Percentiles rank a stretch among this genome's conserved stretches.
These are phyloP conservation scores for Pichia sp. DNA, from an alignment of 1,139 yeast species.

Conservation along the genomic window DNA sequence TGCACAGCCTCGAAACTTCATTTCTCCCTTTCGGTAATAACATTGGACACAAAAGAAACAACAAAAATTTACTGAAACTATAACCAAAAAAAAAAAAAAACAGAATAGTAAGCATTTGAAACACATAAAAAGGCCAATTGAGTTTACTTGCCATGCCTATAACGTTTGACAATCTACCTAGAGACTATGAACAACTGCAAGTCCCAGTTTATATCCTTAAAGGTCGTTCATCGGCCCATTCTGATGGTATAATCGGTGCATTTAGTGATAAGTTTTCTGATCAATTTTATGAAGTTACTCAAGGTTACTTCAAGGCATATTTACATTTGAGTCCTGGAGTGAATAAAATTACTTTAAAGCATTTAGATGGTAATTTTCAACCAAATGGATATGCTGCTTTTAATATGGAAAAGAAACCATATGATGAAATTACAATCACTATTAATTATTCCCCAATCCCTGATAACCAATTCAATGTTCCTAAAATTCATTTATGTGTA, in stretches of 20 bases:
- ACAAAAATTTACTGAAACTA: no score
- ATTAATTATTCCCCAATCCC: conserved; percentile 54
- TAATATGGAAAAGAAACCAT: conserved; percentile 29
- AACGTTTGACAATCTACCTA: conserved; percentile 27
- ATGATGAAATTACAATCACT: conserved; percentile 27
- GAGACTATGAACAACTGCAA: conserved; percentile 33
- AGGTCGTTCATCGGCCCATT: conserved; percentile 33
- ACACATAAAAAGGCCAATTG: no score
- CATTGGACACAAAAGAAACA: no score
- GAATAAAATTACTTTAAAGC: conserved; percentile 37
- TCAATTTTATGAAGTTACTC: conserved; percentile 61
- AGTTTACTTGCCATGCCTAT: conserved; percentile 18
- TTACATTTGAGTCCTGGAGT: conserved; percentile 52
- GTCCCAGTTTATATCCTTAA: conserved; percentile 42
- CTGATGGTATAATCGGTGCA: conserved; percentile 37
- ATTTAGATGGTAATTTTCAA: conserved; percentile 24
- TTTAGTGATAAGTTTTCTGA: conserved; percentile 56
- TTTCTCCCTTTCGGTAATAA: no score
- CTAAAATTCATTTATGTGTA: conserved; percentile 76
- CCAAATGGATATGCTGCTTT: conserved; percentile 28
- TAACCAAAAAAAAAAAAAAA: no score
- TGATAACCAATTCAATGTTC: conserved; percentile 40
- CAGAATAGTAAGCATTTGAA: no score
- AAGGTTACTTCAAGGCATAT: conserved; percentile 72
- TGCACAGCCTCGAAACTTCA: no score